Evolutionary conservation across 1,284 basidiomycete genomes (phyloP).

Genomic region (Binderoboletus segoi): DNA sequence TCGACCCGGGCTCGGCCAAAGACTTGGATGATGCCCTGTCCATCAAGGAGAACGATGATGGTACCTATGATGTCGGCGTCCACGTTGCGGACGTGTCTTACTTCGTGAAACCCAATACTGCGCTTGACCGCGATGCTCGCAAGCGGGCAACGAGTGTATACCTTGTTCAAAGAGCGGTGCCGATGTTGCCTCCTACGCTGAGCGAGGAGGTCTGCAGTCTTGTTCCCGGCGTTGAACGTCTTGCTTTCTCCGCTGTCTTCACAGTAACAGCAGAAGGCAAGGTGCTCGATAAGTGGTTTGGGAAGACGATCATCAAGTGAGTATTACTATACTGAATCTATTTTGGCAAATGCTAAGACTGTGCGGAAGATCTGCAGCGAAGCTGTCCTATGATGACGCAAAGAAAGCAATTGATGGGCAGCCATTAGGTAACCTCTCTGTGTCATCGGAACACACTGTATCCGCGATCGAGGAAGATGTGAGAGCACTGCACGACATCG

Average conservation of each 20-base stretch:
- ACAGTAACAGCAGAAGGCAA: slow-evolving; percentile 85
- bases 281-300: slow-evolving; percentile 88
- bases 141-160: slow-evolving; percentile 98
- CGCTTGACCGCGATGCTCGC: slow-evolving; percentile 95
- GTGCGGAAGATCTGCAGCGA: slow-evolving; percentile 72
- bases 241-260: slow-evolving; percentile 89
- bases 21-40: slow-evolving; percentile 96
- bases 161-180: slow-evolving; percentile 92
- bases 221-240: slow-evolving; percentile 82
- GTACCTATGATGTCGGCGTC: slow-evolving; percentile 88
- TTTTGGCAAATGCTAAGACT: slow-evolving; percentile 9
- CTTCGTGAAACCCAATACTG: slow-evolving; percentile 96
- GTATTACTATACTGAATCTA: slow-evolving; percentile 26
- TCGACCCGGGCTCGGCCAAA: slow-evolving; percentile 88
- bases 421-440: slow-evolving; percentile 52
- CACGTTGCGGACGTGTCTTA: slow-evolving; percentile 96
- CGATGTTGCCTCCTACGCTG: slow-evolving; percentile 92
- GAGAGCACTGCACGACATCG: slow-evolving; percentile 66
- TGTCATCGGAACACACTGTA: slow-evolving; percentile 59
- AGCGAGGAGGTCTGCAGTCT: slow-evolving; percentile 94
- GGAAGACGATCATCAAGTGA: slow-evolving; percentile 89
- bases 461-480: slow-evolving; percentile 78
- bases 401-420: slow-evolving; percentile 83
- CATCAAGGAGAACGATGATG: slow-evolving; percentile 86
- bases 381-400: slow-evolving; percentile 82